phyloP scores from a whole-genome alignment of 148 eudicot species.

The Amaranthus cruentus region DNA sequence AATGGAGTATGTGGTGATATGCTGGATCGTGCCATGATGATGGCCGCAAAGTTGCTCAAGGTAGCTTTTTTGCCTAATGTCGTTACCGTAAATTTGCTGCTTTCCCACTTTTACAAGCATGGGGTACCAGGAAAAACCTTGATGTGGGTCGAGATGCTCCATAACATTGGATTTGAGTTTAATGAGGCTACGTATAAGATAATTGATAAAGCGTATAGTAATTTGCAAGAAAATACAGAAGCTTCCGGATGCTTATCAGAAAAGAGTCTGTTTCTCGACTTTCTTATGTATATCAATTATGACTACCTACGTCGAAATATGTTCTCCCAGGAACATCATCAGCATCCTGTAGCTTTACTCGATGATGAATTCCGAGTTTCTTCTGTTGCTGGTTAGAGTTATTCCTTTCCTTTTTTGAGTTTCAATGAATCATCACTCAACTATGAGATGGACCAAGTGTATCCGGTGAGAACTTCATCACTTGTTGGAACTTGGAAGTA shows the following conservation, averaged over 20 bases:
- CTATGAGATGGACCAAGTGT: constrained; percentile 9
- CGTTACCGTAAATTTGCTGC: constrained; percentile 67
- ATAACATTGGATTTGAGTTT: constrained; percentile 49
- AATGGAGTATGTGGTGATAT: constrained; percentile 73
- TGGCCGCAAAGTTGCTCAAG: constrained; percentile 81
- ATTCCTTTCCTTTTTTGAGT: neutral
- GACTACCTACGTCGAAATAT: constrained; percentile 51
- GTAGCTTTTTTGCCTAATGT: constrained; percentile 80
- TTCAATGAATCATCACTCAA: constrained; percentile 2
- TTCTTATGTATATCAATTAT: constrained; percentile 77
- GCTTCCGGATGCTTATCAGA: constrained; percentile 38
- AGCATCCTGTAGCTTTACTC: constrained; percentile 18
- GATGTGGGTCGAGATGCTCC: constrained; percentile 76
- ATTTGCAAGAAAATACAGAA: constrained; percentile 36
- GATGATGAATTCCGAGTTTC: constrained; percentile 8
- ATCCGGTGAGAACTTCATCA: neutral
- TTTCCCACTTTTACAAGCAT: constrained; percentile 78
- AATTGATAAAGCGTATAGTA: constrained; percentile 57
- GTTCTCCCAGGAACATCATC: constrained; percentile 6
- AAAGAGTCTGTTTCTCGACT: constrained; percentile 73
- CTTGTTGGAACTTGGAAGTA: neutral
- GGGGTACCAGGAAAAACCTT: constrained; percentile 68
- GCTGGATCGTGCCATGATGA: constrained; percentile 68
- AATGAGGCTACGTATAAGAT: constrained; percentile 66
- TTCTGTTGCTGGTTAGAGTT: constrained; percentile 14